phyloP scores from a whole-genome alignment of 352 stramenopile genomes.

The Blastocystis sp. region DNA sequence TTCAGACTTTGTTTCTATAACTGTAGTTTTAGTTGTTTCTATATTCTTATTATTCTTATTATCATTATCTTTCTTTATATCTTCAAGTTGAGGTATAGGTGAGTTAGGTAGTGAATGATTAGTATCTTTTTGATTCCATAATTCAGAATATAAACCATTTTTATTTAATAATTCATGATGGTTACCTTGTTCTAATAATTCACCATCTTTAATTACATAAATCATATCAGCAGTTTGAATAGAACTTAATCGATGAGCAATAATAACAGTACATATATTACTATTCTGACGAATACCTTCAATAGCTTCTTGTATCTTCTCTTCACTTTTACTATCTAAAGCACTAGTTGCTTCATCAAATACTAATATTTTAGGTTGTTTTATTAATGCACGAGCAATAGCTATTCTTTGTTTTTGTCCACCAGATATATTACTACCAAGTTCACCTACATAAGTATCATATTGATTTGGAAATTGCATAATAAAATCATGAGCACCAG shows the following conservation, averaged over 20 bases:
- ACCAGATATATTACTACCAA: slow-evolving; percentile 61
- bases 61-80: background rate
- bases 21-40: background rate
- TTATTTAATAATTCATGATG: slow-evolving; percentile 65
- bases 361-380: slow-evolving; percentile 61
- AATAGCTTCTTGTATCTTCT: slow-evolving; percentile 56
- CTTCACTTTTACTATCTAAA: slow-evolving; percentile 56
- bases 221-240: slow-evolving; percentile 76
- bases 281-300: slow-evolving; percentile 43
- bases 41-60: background rate
- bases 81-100: no score
- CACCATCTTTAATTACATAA: slow-evolving; percentile 67
- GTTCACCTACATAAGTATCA: slow-evolving; percentile 62
- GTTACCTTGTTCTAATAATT: slow-evolving; percentile 69
- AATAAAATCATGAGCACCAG: slow-evolving; percentile 73
- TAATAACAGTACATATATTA: slow-evolving; percentile 68
- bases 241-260: slow-evolving; percentile 72
- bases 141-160: slow-evolving; percentile 51
- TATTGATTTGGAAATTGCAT: slow-evolving; percentile 62
- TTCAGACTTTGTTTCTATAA: background rate
- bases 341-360: slow-evolving; percentile 65
- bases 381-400: slow-evolving; percentile 69
- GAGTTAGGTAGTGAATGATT: no score
- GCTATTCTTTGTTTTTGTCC: slow-evolving; percentile 79
- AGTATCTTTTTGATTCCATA: no score